These are phyloP conservation scores for Phytopythium mirpurense DNA, from an alignment of 352 stramenopile genomes.

Conservation along the genomic window DNA sequence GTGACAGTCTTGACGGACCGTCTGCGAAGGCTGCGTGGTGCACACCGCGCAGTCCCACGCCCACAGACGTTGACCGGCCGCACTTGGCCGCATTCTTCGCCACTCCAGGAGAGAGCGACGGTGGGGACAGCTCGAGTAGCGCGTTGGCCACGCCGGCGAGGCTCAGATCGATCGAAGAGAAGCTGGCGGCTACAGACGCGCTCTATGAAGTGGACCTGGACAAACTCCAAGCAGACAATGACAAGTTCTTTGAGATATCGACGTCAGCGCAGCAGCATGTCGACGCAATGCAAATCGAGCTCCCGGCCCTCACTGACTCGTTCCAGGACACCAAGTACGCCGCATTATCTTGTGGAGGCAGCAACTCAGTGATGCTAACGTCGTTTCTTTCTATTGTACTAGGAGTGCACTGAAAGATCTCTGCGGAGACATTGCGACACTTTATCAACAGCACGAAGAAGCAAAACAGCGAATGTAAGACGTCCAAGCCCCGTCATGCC, in stretches of 20 bases:
- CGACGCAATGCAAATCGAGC: constrained; percentile 39
- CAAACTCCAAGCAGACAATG: constrained; percentile 28
- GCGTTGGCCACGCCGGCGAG: constrained; percentile 22
- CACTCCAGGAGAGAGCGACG: constrained; percentile 3
- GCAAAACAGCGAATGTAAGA: constrained; percentile 26
- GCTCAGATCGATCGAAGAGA: constrained; percentile 41
- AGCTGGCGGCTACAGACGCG: constrained; percentile 30
- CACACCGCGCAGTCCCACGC: constrained; percentile 36
- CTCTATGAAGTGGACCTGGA: constrained; percentile 51
- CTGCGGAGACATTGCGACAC: constrained; percentile 34
- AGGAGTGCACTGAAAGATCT: constrained; percentile 32
- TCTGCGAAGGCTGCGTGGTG: constrained; percentile 47
- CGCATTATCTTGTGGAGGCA: neutral
- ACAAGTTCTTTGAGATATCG: constrained; percentile 64
- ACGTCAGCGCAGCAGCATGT: constrained; percentile 43
- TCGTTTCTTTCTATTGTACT: neutral
- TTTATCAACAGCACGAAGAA: constrained; percentile 37
- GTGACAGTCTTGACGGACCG: constrained; percentile 12
- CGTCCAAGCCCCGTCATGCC: no score
- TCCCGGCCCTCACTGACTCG: constrained; percentile 27
- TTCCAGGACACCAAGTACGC: constrained; percentile 38
- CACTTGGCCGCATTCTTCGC: constrained; percentile 38
- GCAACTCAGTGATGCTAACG: neutral
- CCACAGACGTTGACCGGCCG: constrained; percentile 9
- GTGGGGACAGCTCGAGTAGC: neutral